Base-by-base conservation (phyloP, 2,329 filamentous ascomycete species). In the Fusarium liriodendri region DNA sequence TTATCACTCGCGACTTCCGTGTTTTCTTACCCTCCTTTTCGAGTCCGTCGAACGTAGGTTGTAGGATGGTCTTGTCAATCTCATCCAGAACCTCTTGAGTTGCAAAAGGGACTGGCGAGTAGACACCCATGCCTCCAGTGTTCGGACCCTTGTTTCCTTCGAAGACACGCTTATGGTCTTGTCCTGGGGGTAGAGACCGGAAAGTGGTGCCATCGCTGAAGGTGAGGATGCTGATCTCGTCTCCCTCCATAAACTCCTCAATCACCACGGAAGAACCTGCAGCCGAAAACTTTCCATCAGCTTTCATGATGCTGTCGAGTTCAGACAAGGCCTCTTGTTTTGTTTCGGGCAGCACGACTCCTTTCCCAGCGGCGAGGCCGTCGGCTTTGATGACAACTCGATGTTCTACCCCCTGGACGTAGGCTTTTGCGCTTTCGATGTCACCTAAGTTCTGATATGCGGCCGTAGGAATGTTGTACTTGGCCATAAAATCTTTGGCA, bases 401-500 rank as follows among this genome's bases (percentile, higher is more conserved):
- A 77, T 92, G 87, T 37, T 85, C 79, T 22, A 91, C 84, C 7
- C 80, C 84, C 65, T 92, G 88, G 14, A 95, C 84, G 77, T 95
- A 93, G 72, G 87, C 80, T 60, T 83, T 84, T 2, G 92, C 92
- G 5, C 85, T 80, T 61, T 90, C 86, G 79, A 91, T 91, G 63
- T 88, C 83, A 73, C 84, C 87, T 80, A 95, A 95, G 81, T 92
- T 94, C 75, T 87, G 85, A 80, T 94, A 94, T 38, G 86, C 86
- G 13, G 94, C 94, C 0, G 93, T 95, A 20, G 93, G 93, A 72
- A 95, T 95, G 69, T 86, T 87, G 80, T 94, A 87, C 52, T 88
- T 87, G 78, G 89, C 88, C 93, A 95, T 95, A 79, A 95, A 95
- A 78, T 94, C 91, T 79, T 95, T 95, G 42, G 91, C 91, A 79